These are phyloP conservation scores for Agapanthus africanus DNA, from an alignment of 106 monocot genomes.

Conservation along the genomic window DNA sequence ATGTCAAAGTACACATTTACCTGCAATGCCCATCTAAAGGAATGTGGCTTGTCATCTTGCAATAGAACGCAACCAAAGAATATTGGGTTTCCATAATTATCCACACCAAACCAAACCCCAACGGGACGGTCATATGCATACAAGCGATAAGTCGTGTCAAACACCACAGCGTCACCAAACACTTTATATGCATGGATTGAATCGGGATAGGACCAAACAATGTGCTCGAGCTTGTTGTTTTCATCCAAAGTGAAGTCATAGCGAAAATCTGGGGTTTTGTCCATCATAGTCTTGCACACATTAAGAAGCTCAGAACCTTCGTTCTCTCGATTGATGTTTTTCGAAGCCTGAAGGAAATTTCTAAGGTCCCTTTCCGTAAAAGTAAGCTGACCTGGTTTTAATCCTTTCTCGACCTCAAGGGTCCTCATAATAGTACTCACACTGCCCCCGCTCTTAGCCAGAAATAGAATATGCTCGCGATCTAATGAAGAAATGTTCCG, in stretches of 20 bases:
- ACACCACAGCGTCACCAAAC: conserved; percentile 73
- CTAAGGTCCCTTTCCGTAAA: conserved; percentile 79
- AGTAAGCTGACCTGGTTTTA: conserved; percentile 40
- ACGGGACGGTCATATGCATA: conserved; percentile 65
- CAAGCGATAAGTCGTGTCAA: conserved; percentile 65
- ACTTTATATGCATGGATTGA: conserved; percentile 53
- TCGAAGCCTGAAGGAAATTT: conserved; percentile 74
- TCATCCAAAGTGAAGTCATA: conserved; percentile 58
- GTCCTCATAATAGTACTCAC: conserved; percentile 65
- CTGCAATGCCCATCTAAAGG: conserved; percentile 74
- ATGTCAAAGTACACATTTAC: conserved; percentile 17
- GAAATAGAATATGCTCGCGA: conserved; percentile 47
- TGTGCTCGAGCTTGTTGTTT: conserved; percentile 44
- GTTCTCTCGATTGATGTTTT: conserved; percentile 58
- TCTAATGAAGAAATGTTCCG: conserved; percentile 64
- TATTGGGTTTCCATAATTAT: conserved; percentile 66
- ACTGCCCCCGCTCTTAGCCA: conserved; percentile 51
- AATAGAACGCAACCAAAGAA: conserved; percentile 68
- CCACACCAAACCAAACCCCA: conserved; percentile 79
- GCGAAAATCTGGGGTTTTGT: conserved; percentile 38
- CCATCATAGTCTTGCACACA: conserved; percentile 61
- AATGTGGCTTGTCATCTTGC: conserved; percentile 50
- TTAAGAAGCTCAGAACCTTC: conserved; percentile 70
- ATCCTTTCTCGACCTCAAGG: conserved; percentile 58
- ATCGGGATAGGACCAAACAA: conserved; percentile 67